These are phyloP conservation scores for Monilinia laxa DNA, from an alignment of 2,329 filamentous ascomycete genomes.

Conservation along the genomic window DNA sequence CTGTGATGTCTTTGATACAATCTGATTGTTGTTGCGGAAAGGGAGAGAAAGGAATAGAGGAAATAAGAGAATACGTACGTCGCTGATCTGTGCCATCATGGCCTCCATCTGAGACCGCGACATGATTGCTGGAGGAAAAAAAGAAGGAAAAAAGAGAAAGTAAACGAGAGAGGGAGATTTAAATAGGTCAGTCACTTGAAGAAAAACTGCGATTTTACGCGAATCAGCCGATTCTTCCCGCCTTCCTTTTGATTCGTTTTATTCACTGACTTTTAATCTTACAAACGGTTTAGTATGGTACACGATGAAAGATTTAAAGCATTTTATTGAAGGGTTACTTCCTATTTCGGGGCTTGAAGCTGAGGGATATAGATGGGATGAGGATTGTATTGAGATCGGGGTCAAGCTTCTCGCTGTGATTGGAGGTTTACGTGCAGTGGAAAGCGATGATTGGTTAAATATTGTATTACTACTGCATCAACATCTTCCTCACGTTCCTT, in stretches of 20 bases:
- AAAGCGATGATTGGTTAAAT: too few relatives aligned
- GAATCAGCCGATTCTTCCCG: neutral
- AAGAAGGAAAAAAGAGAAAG: neutral
- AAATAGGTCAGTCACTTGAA: neutral
- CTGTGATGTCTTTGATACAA: neutral
- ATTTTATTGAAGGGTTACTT: fast-evolving
- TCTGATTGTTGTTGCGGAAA: neutral
- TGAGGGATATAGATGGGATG: neutral
- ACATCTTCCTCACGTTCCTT: neutral
- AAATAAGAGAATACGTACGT: neutral
- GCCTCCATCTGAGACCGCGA: neutral
- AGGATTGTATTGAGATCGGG: neutral
- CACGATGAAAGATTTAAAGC: too few relatives aligned
- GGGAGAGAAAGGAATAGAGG: neutral
- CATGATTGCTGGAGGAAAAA: neutral
- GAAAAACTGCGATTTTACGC: neutral
- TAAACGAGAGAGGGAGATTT: neutral
- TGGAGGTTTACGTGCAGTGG: neutral
- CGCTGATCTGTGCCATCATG: neutral
- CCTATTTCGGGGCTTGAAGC: neutral
- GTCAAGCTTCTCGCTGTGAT: neutral
- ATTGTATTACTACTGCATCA: too few relatives aligned
- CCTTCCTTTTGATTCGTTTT: neutral
- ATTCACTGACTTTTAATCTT: neutral
- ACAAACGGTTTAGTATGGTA: neutral